Conservation (phyloP, 305 asterid species). For the Fraxinus sp. region DNA sequence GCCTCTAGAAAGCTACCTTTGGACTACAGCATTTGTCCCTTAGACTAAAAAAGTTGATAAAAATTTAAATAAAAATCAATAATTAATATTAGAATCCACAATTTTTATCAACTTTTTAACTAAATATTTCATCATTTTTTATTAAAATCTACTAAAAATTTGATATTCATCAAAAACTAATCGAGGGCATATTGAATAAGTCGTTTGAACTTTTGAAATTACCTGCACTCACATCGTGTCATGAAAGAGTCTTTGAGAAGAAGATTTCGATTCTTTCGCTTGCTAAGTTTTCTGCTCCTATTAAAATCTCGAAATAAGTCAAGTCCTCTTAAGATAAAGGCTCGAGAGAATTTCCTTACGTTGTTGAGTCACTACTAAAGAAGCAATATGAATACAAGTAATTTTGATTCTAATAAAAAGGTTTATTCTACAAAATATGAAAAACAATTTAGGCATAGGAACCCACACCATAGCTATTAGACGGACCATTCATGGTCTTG, state of each 20-base stretch:
- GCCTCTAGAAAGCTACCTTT: not conserved
- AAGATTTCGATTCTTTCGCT: not conserved
- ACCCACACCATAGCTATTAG: not conserved
- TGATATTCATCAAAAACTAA: not conserved
- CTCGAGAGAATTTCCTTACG: not conserved
- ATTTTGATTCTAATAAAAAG: not conserved
- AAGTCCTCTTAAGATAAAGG: not conserved
- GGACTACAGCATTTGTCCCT: not conserved
- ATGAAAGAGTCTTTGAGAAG: not conserved
- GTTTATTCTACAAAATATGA: not conserved
- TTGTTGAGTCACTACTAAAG: not conserved
- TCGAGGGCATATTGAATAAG: not conserved
- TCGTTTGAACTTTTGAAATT: no score
- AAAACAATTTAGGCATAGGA: not conserved
- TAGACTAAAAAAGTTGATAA: no score
- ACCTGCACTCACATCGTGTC: not conserved
- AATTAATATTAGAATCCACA: no score
- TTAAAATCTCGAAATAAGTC: not conserved
- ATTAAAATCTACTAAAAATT: not conserved
- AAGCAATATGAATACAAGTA: not conserved
- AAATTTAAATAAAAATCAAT: no score
- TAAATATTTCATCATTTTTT: no score
- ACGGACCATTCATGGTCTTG: not conserved
- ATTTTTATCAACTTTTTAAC: not conserved
- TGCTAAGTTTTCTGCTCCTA: not conserved